Base-by-base conservation (phyloP, 2,329 filamentous ascomycete genomes). In the Hypocreales sp. region DNA sequence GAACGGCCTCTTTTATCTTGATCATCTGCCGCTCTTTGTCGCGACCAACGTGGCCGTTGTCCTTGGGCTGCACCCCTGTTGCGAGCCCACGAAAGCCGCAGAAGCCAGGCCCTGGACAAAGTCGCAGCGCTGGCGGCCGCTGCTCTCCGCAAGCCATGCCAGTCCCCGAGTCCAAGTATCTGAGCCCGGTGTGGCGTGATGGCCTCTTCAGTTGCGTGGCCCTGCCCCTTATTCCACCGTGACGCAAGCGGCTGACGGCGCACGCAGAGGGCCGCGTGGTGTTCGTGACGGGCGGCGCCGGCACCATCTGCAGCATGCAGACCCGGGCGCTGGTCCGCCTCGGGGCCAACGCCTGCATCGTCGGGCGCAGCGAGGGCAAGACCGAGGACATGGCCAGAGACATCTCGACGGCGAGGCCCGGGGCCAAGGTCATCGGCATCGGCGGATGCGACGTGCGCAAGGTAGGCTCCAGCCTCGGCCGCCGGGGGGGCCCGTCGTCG, bases 231-330 rank as follows among this genome's bases (percentile, higher is more conserved):
- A n/a, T n/a, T n/a, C n/a, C 20, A 5, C 12, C 12, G 15, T 20
- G 12, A 15, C n/a, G n/a, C n/a, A n/a, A n/a, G n/a, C n/a, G n/a
- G 9, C 21, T 22, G n/a, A 20, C n/a, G 17, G 12, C 27, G 11
- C 14, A 10, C 22, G 22, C 42, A 92, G 82, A 77, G 36, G 74
- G 77, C 48, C 87, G 90, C 45, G 86, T 95, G 24, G 71, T 87
- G 40, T 93, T 95, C 55, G 92, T 92, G 45, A 98, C 90, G 4
- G 90, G 90, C 32, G 90, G 90, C 28, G 84, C 84, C 5, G 87
- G 90, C 30, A 78, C 79, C 15, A 95, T 98, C 46, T 94, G 90
- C 60, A 90, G 79, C 42, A 84, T 81, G 30, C 90, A 95, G 59
- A 90, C 92, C 18, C 72, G 84, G 37, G 90, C 90, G 4, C 62